Evolutionary conservation across 768 basidiomycete species (phyloP), one percentile per base, ranked within the genome.

Genomic region (Tulasnella sp.): DNA sequence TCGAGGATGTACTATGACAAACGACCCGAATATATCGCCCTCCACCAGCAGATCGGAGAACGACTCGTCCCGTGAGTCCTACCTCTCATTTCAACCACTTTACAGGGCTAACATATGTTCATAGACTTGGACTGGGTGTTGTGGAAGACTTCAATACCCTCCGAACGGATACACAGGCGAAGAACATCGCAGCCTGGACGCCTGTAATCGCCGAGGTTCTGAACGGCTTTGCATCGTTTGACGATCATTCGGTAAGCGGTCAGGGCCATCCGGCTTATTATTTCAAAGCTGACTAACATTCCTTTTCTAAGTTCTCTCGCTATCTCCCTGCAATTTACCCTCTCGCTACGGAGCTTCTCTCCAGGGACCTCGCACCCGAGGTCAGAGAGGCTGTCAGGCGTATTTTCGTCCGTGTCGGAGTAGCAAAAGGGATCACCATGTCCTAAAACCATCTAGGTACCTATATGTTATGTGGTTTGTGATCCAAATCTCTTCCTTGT

Each of bases 131-230:
- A 36, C 88, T 95, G 58, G 94, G 93, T 31, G 94, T 99, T 27
- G 86, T 99, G 77, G 91, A 92, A 82, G 96, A 98, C 85, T 99
- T 95, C 85, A 94, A 92, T 84, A 93, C 93, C 83, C 88, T 99
- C 76, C 93, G 94, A 71, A 85, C 92, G 3, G 97, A 99, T 80
- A 95, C 92, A 3, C 97, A 99, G 85, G 91, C 91, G 75, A 95
- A 98, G 86, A 99, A 98, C 84, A 97, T 99, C 80, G 85, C 91
- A 19, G 97, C 98, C 0, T 99, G 98, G 98, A 97, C 95, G 31
- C 98, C 98, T n/a, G 98, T 99, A 40, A 93, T 98, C n/a, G 92
- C 92, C 14, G 97, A 98, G 84, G 94, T 98, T 73, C 83, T 99
- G 12, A 92, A 94, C 79, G 98, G 98, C 9, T 96, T 95, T 84